phyloP scores from a whole-genome alignment of 1,284 basidiomycete genomes.

The Trametes hirsuta region DNA sequence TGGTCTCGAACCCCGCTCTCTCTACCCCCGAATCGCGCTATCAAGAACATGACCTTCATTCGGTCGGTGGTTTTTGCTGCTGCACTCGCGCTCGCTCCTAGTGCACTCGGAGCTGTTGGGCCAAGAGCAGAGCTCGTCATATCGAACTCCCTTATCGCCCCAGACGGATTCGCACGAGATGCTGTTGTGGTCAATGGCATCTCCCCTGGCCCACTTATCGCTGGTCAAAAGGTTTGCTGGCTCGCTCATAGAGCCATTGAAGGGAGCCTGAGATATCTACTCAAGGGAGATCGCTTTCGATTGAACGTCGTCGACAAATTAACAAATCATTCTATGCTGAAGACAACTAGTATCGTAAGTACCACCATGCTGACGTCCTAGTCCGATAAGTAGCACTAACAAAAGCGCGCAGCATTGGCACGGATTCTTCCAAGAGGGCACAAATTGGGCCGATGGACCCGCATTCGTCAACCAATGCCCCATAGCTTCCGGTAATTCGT shows the following conservation, averaged over 20 bases:
- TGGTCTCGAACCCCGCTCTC: no score
- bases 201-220: conserved; percentile 33
- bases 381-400: no score
- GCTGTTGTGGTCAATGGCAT: conserved; percentile 30
- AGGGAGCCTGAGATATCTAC: neutral
- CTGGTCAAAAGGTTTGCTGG: conserved; percentile 26
- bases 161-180: conserved; percentile 27
- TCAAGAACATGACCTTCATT: no score
- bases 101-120: conserved; percentile 15
- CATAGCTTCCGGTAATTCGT: conserved; percentile 47
- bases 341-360: conserved; percentile 39
- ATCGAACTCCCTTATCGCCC: conserved; percentile 23
- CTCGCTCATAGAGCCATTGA: no score
- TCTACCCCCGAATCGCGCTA: no score
- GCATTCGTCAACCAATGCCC: conserved; percentile 52
- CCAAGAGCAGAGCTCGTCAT: conserved; percentile 25
- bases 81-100: conserved; percentile 1
- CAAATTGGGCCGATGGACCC: conserved; percentile 38
- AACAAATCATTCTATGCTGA: conserved; percentile 37
- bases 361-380: no score
- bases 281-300: conserved; percentile 31
- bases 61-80: neutral
- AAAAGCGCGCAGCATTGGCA: conserved; percentile 38
- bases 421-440: conserved; percentile 36
- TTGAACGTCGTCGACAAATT: conserved; percentile 40